These are phyloP conservation scores for Aspergillus funiculosus DNA, from an alignment of 495 filamentous ascomycete species.

Conservation along the genomic window DNA sequence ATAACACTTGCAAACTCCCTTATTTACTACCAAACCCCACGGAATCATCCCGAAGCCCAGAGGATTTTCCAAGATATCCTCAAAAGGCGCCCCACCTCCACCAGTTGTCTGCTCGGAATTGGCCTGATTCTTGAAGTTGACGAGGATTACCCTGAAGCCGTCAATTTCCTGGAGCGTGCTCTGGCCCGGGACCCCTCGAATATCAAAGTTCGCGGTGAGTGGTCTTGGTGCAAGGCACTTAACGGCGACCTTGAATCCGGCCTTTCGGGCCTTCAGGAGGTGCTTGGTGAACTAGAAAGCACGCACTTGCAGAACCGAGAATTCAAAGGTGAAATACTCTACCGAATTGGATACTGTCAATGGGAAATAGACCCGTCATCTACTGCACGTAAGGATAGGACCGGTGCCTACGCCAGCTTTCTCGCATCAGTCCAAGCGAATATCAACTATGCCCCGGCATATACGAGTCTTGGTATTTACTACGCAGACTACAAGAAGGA, in stretches of 20 bases:
- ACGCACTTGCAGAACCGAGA: constrained; percentile 56
- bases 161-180: constrained; percentile 70
- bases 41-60: constrained; percentile 83
- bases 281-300: constrained; percentile 53
- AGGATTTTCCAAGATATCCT: constrained; percentile 74
- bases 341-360: constrained; percentile 80
- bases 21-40: constrained; percentile 81
- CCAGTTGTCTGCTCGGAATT: constrained; percentile 77
- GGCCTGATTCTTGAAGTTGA: constrained; percentile 90
- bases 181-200: constrained; percentile 63
- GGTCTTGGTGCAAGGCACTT: constrained; percentile 86
- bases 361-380: constrained; percentile 75
- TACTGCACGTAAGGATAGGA: constrained; percentile 66
- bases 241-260: constrained; percentile 64
- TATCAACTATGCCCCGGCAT: constrained; percentile 85
- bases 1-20: constrained; percentile 74
- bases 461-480: constrained; percentile 90
- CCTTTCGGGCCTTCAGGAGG: constrained; percentile 60
- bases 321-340: constrained; percentile 74
- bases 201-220: constrained; percentile 70
- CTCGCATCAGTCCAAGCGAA: constrained; percentile 79
- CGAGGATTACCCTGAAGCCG: constrained; percentile 73
- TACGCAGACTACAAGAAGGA: constrained; percentile 89
- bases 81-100: constrained; percentile 61
- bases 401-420: constrained; percentile 75